These are phyloP conservation scores for Leccinum pseudoinsigne DNA, from an alignment of 1,284 basidiomycete species.

Conservation along the genomic window DNA sequence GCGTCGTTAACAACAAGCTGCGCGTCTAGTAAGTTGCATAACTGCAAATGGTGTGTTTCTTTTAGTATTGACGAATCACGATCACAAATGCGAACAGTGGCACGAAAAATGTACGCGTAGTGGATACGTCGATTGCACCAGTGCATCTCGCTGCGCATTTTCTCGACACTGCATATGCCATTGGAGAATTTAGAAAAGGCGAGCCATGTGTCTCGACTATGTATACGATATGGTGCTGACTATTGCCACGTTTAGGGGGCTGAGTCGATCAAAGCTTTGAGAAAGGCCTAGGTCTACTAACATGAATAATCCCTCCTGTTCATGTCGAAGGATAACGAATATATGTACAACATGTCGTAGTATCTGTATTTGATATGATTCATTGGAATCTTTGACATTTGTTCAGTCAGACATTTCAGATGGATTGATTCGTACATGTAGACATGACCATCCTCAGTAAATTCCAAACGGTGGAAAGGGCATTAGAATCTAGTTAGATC, in stretches of 20 bases:
- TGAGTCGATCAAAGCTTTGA: slow-evolving; percentile 7
- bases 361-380: slow-evolving; percentile 5
- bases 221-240: neutral
- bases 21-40: slow-evolving; percentile 18
- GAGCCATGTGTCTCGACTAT: neutral
- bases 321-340: neutral
- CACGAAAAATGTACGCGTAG: slow-evolving; percentile 21
- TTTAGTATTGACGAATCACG: too few relatives aligned
- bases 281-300: neutral
- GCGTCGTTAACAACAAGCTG: slow-evolving; percentile 19
- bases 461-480: neutral
- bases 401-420: neutral
- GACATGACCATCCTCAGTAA: neutral
- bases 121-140: slow-evolving; percentile 18
- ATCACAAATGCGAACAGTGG: slow-evolving; percentile 9
- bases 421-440: neutral
- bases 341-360: neutral
- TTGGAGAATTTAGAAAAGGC: slow-evolving; percentile 18
- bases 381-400: neutral
- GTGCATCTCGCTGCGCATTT: slow-evolving; percentile 19
- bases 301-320: neutral
- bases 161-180: slow-evolving; percentile 21
- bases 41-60: neutral
- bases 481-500: neutral
- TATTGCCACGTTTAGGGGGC: slow-evolving; percentile 11